Evolutionary conservation across 1,139 yeast genomes (phyloP).

Genomic region (Saccharomycopsis crataegensis): DNA sequence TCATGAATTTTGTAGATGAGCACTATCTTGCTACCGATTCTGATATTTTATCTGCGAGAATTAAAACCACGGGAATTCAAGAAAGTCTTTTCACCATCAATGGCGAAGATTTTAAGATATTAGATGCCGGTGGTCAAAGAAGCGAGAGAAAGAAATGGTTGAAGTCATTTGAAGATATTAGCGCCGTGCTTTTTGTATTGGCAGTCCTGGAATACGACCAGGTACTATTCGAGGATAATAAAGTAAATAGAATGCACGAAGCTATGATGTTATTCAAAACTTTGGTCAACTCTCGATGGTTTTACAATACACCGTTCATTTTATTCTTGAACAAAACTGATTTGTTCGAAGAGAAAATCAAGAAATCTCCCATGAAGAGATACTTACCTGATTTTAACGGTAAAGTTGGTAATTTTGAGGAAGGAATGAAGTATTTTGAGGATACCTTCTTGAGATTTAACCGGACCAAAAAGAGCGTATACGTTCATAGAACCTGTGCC

Average conservation of each 20-base stretch:
- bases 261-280: slow-evolving; percentile 79
- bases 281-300: slow-evolving; percentile 81
- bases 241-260: slow-evolving; percentile 88
- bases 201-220: slow-evolving; percentile 94
- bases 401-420: slow-evolving; percentile 52
- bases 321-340: slow-evolving; percentile 86
- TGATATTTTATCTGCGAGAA: slow-evolving; percentile 84
- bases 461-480: slow-evolving; percentile 40
- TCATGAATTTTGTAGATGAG: slow-evolving; percentile 54
- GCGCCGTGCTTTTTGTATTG: slow-evolving; percentile 83
- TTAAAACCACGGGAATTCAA: slow-evolving; percentile 92
- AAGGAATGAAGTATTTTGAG: slow-evolving; percentile 62
- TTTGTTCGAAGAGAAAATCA: slow-evolving; percentile 63
- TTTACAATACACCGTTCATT: slow-evolving; percentile 78
- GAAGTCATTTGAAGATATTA: slow-evolving; percentile 88
- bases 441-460: slow-evolving; percentile 34
- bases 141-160: slow-evolving; percentile 94
- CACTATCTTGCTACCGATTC: slow-evolving; percentile 66
- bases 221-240: slow-evolving; percentile 79
- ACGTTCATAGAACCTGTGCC: slow-evolving; percentile 92
- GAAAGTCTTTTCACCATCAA: slow-evolving; percentile 75
- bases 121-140: slow-evolving; percentile 98
- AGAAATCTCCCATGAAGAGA: slow-evolving; percentile 51
- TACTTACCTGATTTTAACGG: slow-evolving; percentile 73
- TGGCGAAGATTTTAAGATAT: slow-evolving; percentile 59